Evolutionary conservation across 345 rosid genomes (phyloP).

Genomic region (Aquilaria sinensis): DNA sequence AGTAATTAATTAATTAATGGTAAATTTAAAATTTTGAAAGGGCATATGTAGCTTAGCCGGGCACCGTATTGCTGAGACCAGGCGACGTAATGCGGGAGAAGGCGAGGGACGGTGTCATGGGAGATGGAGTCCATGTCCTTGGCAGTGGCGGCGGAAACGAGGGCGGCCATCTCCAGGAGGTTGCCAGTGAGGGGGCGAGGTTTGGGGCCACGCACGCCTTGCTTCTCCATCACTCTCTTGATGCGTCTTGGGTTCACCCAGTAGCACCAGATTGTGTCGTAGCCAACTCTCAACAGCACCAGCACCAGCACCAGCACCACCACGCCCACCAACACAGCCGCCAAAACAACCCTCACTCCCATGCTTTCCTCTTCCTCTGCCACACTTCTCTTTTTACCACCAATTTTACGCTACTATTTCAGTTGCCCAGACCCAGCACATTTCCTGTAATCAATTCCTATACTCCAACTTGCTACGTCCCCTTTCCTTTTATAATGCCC

Average conservation of each 20-base stretch:
- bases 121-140: conserved; percentile 46
- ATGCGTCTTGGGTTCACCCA: conserved; percentile 71
- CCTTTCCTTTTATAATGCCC: no score
- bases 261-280: conserved; percentile 58
- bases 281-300: conserved; percentile 31
- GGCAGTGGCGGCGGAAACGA: conserved; percentile 57
- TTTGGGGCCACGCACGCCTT: conserved; percentile 87
- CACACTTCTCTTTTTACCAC: no score
- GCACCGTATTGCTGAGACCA: conserved; percentile 84
- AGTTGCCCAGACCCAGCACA: no score
- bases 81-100: conserved; percentile 71
- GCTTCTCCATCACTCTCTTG: conserved; percentile 60
- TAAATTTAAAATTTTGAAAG: not conserved
- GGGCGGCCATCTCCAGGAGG: conserved; percentile 59
- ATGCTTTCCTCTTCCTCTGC: no score
- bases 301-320: conserved; percentile 15
- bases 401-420: no score
- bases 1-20: no score
- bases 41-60: not conserved
- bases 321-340: conserved; percentile 9
- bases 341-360: no score
- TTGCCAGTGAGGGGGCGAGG: conserved; percentile 73
- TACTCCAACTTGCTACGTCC: no score
- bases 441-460: no score
- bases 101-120: conserved; percentile 75